Conservation (phyloP, 2,329 filamentous ascomycete species). For the Myriosclerotinia duriaeana region DNA sequence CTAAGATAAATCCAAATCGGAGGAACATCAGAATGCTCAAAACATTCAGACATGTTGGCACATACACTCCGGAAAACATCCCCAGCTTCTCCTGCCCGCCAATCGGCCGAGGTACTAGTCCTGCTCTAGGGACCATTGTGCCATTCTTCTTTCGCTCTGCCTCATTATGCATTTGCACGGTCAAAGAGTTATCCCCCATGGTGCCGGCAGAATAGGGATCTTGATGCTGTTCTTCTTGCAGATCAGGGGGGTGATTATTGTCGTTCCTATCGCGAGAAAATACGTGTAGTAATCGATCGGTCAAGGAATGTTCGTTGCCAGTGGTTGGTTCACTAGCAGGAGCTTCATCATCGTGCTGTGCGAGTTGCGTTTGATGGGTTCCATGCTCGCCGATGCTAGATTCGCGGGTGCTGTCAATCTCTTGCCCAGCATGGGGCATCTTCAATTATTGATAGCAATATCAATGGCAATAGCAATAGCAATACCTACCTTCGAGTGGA, state of each 20-base stretch:
- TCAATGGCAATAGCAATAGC: conserved; percentile 18
- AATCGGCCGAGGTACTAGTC: conserved; percentile 44
- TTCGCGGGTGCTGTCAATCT: conserved; percentile 11
- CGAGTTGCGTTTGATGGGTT: background rate
- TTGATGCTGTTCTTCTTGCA: conserved; percentile 10
- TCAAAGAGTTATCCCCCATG: conserved; percentile 31
- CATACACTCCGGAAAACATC: conserved; percentile 76
- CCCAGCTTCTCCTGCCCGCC: conserved; percentile 63
- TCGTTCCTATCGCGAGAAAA: conserved; percentile 9
- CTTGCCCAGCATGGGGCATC: conserved; percentile 21
- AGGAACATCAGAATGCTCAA: conserved; percentile 91
- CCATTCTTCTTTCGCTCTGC: conserved; percentile 37
- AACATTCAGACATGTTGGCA: conserved; percentile 86
- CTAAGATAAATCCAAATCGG: conserved; percentile 80
- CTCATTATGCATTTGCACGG: conserved; percentile 34
- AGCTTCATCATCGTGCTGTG: background rate
- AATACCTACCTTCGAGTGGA: background rate
- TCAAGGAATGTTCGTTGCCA: background rate
- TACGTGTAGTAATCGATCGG: background rate
- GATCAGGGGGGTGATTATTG: background rate
- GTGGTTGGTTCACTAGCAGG: background rate
- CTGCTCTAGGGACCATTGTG: conserved; percentile 42
- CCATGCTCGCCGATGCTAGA: conserved; percentile 12
- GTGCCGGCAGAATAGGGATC: conserved; percentile 7
- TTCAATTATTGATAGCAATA: conserved; percentile 13